phyloP scores from a whole-genome alignment of 257 asterid genomes.

The Gardenia jasminoides region DNA sequence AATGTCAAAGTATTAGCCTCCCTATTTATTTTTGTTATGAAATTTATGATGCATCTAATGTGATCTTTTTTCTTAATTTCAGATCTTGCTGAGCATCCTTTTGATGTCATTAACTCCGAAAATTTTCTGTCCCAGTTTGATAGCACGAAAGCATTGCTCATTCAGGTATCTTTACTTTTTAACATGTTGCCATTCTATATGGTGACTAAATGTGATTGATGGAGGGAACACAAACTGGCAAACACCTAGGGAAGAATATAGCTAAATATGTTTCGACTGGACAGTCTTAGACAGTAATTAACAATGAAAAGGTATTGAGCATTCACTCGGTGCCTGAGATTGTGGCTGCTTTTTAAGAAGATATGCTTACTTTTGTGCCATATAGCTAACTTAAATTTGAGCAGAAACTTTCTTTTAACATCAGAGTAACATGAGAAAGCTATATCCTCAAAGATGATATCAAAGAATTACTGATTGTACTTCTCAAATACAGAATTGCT shows the following conservation, averaged over 20 bases:
- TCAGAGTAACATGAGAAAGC: not conserved
- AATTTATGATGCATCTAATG: slow-evolving; percentile 12
- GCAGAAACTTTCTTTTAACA: not conserved
- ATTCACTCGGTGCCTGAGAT: not conserved
- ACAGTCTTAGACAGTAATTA: not conserved
- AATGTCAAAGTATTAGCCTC: not conserved
- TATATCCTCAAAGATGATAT: not conserved
- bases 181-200: slow-evolving; percentile 13
- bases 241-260: not conserved
- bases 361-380: not conserved
- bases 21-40: not conserved
- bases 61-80: slow-evolving; percentile 30
- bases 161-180: slow-evolving; percentile 55
- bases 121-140: slow-evolving; percentile 54
- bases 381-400: not conserved
- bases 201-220: not conserved
- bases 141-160: slow-evolving; percentile 67
- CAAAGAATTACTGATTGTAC: not conserved
- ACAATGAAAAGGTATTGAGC: not conserved
- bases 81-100: slow-evolving; percentile 53
- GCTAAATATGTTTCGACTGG: not conserved
- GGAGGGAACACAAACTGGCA: not conserved
- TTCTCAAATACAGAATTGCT: not conserved
- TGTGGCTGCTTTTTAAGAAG: not conserved
- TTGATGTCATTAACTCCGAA: slow-evolving; percentile 48